phyloP scores from a whole-genome alignment of 1,284 basidiomycete genomes.

The Ustilago cynodontis region DNA sequence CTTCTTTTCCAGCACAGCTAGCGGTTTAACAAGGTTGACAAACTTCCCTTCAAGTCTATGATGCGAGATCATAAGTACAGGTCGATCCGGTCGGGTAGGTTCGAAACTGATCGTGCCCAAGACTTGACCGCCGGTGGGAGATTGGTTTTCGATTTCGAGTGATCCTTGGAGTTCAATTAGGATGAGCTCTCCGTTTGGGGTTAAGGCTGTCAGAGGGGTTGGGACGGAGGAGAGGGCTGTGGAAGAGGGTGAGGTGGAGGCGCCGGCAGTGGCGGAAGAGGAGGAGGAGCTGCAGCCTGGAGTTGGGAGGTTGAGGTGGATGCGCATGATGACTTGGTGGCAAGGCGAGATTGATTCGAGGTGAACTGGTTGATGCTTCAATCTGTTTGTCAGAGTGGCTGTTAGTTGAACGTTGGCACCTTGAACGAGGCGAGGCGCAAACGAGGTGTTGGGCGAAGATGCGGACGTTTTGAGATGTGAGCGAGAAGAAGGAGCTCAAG shows the following conservation, averaged over 20 bases:
- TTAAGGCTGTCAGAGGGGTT: conserved; percentile 37
- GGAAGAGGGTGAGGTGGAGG: conserved; percentile 2
- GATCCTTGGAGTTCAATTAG: conserved; percentile 67
- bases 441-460: too few species aligned
- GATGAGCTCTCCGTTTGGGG: conserved; percentile 60
- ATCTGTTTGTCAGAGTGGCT: too few species aligned
- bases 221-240: conserved; percentile 13
- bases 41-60: conserved; percentile 90
- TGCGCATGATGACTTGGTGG: conserved; percentile 18
- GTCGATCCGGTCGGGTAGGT: conserved; percentile 74
- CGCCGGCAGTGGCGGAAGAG: neutral
- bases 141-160: conserved; percentile 61
- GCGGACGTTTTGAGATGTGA: too few species aligned
- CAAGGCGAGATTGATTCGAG: neutral
- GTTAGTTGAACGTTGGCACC: too few species aligned
- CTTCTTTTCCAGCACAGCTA: conserved; percentile 64
- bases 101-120: conserved; percentile 63
- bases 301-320: conserved; percentile 39
- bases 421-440: too few species aligned
- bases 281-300: neutral
- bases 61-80: conserved; percentile 84
- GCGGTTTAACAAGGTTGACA: conserved; percentile 73
- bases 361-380: neutral
- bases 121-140: conserved; percentile 43
- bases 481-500: neutral